Base-by-base conservation (phyloP, 495 filamentous ascomycete genomes). In the Penicillium psychrofluorescens region DNA sequence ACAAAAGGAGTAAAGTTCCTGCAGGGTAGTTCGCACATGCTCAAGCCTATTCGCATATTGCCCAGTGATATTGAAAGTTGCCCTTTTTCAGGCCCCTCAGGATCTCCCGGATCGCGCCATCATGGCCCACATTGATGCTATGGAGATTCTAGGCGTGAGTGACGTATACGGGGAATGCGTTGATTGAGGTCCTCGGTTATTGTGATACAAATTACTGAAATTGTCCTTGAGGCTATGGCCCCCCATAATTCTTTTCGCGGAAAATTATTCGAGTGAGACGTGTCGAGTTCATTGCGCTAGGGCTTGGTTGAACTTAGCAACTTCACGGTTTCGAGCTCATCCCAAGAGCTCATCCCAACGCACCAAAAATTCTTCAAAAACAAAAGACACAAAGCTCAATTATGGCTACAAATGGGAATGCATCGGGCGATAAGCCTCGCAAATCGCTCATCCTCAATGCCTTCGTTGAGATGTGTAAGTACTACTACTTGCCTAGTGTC, bases 391-490 rank as follows among this genome's bases (percentile, higher is more conserved):
- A 22, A 41, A 37, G 48, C 0, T 22, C 22, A 22, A 22, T 44
- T 39, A 50, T 45, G 38, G 13, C 46, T 2, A 35, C 14, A 3
- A 36, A 22, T 10, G 30, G 48, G 6, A 22, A 42, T 34, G 14
- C n/a, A 9, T 11, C 38, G 11, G 35, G 41, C 14, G 47, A 38
- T 7, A 42, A 47, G 14, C 56, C 61, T 8, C 57, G 52, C 31
- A 80, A 79, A 53, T 68, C 69, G 28, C 51, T 79, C 12, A 74
- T 80, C 16, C 66, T 81, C 41, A 81, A 79, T 66, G 77, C 78
- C 15, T 81, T 81, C 44, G 77, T 78, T 36, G 73, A 77, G 51
- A 76, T 68, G 64, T 71, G 70, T 71, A 62, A 2, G 66, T 49
- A 8, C 9, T 36, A n/a, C 9, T 13, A 14, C 11, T n/a, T n/a